Evolutionary conservation across 1,284 basidiomycete species (phyloP).

Genomic region (Fistulina hepatica): DNA sequence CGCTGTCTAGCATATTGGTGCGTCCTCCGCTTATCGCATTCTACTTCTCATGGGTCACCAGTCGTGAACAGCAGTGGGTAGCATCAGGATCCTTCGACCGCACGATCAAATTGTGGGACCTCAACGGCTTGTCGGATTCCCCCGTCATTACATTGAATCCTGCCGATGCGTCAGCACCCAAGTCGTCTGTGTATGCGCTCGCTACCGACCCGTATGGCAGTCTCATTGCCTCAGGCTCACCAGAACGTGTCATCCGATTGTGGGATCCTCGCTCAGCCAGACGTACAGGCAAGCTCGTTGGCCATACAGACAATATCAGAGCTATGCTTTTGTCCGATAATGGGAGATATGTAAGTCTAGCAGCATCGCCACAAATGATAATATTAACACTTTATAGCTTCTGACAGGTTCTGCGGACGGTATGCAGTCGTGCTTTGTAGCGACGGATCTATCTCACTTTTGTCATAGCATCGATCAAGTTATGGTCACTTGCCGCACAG

Average conservation of each 20-base stretch:
- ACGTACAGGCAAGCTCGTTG: conserved; percentile 58
- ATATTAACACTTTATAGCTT: conserved; percentile 35
- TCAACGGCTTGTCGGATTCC: conserved; percentile 34
- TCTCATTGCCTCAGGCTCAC: conserved; percentile 80
- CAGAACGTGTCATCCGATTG: conserved; percentile 80
- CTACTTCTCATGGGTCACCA: conserved; percentile 19
- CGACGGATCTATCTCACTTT: conserved; percentile 12
- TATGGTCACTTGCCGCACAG: conserved; percentile 88
- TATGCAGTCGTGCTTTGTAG: conserved; percentile 20
- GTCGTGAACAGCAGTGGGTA: conserved; percentile 72
- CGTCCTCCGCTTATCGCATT: too few relatives aligned
- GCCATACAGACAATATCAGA: conserved; percentile 95
- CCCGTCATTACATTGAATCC: conserved; percentile 50
- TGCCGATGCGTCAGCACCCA: conserved; percentile 49
- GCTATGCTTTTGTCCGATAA: conserved; percentile 84
- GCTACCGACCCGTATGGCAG: conserved; percentile 73
- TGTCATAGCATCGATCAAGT: conserved; percentile 61
- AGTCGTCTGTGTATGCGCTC: conserved; percentile 73
- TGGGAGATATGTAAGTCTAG: conserved; percentile 65
- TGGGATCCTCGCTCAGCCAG: conserved; percentile 88
- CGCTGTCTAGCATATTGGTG: conserved; percentile 76
- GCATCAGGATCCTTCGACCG: conserved; percentile 94
- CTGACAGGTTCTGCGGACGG: conserved; percentile 87
- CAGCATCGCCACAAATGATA: conserved; percentile 8
- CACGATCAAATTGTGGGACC: conserved; percentile 91